phyloP scores from a whole-genome alignment of 768 basidiomycete genomes.

The Strobilomyces dryophilus region DNA sequence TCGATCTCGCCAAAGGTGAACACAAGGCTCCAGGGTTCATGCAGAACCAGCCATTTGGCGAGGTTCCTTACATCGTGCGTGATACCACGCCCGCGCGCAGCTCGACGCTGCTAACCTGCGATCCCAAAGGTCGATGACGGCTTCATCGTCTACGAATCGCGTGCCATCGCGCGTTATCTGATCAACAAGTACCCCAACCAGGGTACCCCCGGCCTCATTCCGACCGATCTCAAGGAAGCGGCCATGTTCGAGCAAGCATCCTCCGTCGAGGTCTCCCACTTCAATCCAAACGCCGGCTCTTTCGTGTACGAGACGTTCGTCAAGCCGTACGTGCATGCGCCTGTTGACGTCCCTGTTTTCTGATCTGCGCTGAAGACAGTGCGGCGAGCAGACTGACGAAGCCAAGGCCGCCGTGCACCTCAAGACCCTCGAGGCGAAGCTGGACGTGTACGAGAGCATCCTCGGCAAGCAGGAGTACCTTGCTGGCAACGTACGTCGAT shows the following conservation, averaged over 20 bases:
- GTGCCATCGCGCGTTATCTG: constrained; percentile 60
- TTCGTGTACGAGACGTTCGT: constrained; percentile 49
- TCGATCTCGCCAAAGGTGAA: constrained; percentile 41
- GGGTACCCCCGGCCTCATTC: constrained; percentile 46
- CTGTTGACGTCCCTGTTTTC: background rate
- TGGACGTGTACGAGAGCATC: constrained; percentile 52
- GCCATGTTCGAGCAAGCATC: constrained; percentile 31
- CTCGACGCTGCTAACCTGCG: background rate
- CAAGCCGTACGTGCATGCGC: constrained; percentile 38
- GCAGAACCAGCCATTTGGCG: constrained; percentile 54
- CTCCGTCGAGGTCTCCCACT: constrained; percentile 50
- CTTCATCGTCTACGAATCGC: constrained; percentile 57
- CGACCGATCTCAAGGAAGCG: constrained; percentile 35
- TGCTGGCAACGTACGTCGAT: constrained; percentile 47
- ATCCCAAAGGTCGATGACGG: constrained; percentile 53
- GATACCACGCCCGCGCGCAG: background rate
- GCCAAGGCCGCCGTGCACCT: constrained; percentile 13
- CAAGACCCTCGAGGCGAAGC: constrained; percentile 27
- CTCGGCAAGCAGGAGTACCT: constrained; percentile 52
- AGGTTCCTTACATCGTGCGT: constrained; percentile 43
- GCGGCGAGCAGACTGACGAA: constrained; percentile 23
- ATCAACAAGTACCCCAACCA: constrained; percentile 49
- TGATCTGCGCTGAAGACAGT: constrained; percentile 6
- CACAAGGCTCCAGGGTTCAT: constrained; percentile 45
- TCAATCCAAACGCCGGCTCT: constrained; percentile 37